A percentile compares a stretch with the other conserved stretches of the same genome.
Conservation (phyloP, 306 rosid species). For the Quercus robur region DNA sequence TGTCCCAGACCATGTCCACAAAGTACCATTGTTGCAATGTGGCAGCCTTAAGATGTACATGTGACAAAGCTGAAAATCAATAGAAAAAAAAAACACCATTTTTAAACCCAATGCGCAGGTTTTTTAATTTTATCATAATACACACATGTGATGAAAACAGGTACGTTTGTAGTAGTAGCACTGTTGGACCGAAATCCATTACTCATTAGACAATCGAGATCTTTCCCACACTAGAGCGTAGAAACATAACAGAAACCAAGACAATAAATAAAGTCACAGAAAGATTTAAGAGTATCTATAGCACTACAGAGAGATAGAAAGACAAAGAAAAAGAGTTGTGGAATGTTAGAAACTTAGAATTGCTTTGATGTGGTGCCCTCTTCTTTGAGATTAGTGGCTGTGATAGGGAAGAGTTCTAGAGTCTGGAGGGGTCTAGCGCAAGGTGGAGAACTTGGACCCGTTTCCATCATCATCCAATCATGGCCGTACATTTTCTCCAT, state of each 20-base stretch:
- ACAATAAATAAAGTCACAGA: constrained; percentile 10
- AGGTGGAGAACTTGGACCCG: constrained; percentile 29
- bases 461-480: constrained; percentile 48
- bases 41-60: constrained; percentile 26
- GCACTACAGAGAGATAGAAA: constrained; percentile 5
- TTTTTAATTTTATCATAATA: not conserved
- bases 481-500: constrained; percentile 40
- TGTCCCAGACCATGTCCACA: constrained; percentile 16
- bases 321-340: not conserved
- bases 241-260: constrained; percentile 25
- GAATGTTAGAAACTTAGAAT: not conserved
- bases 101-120: constrained; percentile 9
- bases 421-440: constrained; percentile 57
- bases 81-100: not conserved
- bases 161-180: not conserved
- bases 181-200: constrained; percentile 13
- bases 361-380: constrained; percentile 31
- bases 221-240: constrained; percentile 15
- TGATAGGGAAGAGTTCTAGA: constrained; percentile 82
- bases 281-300: not conserved
- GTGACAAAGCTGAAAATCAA: constrained; percentile 16
- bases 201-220: constrained; percentile 35
- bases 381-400: constrained; percentile 52
- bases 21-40: constrained; percentile 7
- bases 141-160: not conserved